Percentiles rank a stretch among this genome's conserved stretches.
Evolutionary conservation across 306 rosid genomes (phyloP).

Genomic region (Quercus dentata): DNA sequence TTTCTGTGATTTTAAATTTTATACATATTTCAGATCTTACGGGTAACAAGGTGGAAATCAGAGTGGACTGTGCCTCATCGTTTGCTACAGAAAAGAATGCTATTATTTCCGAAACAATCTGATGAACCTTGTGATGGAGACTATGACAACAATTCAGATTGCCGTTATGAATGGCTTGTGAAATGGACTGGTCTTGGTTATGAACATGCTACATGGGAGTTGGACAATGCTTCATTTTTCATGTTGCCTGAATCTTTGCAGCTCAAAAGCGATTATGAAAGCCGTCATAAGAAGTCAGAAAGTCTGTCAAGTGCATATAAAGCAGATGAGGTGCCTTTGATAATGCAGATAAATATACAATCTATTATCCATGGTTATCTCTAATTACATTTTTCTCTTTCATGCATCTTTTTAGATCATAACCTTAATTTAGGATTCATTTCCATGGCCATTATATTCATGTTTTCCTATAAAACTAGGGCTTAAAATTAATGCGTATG

Average conservation of each 20-base stretch:
- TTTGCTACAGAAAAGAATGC: slow-evolving; percentile 30
- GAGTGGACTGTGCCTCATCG: slow-evolving; percentile 46
- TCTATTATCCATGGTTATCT: background rate
- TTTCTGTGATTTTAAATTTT: background rate
- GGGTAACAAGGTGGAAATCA: slow-evolving; percentile 33
- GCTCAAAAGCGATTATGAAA: slow-evolving; percentile 28
- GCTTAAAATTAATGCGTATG: background rate
- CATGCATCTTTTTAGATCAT: background rate
- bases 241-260: slow-evolving; percentile 22
- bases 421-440: no score
- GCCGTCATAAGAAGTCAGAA: slow-evolving; percentile 19
- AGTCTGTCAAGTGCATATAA: slow-evolving; percentile 19
- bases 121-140: slow-evolving; percentile 3
- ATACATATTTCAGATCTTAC: background rate
- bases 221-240: slow-evolving; percentile 31
- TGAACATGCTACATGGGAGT: slow-evolving; percentile 44
- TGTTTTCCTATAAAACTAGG: background rate
- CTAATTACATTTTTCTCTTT: background rate
- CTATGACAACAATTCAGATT: slow-evolving; percentile 9
- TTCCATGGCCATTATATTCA: background rate
- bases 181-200: slow-evolving; percentile 49
- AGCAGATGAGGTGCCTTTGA: slow-evolving; percentile 28
- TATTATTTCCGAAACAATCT: slow-evolving; percentile 19
- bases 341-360: background rate
- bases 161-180: slow-evolving; percentile 42